These are phyloP conservation scores for Dichotomocladium elegans DNA, from an alignment of 371 early-diverging fungal genomes.

Conservation along the genomic window DNA sequence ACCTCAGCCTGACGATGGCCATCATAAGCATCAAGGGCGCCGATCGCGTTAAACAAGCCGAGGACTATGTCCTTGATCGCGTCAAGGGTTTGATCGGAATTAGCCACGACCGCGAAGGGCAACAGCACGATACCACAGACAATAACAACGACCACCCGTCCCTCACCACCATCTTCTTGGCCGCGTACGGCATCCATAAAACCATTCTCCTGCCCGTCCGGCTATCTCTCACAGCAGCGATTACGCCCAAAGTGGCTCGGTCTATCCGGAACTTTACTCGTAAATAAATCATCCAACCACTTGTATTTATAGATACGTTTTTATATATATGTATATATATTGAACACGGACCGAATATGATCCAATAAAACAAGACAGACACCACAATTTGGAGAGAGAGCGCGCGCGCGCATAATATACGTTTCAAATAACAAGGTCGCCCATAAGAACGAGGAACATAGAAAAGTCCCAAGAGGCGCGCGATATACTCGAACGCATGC, in stretches of 20 bases:
- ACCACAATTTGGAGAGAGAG: no score
- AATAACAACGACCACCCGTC: slow-evolving; percentile 14
- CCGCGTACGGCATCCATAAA: slow-evolving; percentile 40
- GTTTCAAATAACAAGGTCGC: no score
- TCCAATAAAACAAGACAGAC: no score
- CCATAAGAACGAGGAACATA: no score
- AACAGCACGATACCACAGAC: neutral
- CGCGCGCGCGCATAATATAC: no score
- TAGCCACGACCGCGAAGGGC: slow-evolving; percentile 7
- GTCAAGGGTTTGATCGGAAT: slow-evolving; percentile 21
- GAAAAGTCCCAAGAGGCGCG: no score
- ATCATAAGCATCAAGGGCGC: slow-evolving; percentile 26
- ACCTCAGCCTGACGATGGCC: slow-evolving; percentile 30
- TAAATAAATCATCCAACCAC: no score
- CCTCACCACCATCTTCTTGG: slow-evolving; percentile 18
- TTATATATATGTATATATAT: no score
- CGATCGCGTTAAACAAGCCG: slow-evolving; percentile 19
- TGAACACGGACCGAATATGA: no score
- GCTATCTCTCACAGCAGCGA: slow-evolving; percentile 27
- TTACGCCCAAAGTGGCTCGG: slow-evolving; percentile 26
- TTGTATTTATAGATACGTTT: no score
- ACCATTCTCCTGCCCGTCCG: slow-evolving; percentile 30
- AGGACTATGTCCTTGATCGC: slow-evolving; percentile 16
- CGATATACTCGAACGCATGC: no score
- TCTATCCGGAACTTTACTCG: no score